Base-by-base conservation (phyloP, 495 filamentous ascomycete genomes). In the Penicillium paradoxum region DNA sequence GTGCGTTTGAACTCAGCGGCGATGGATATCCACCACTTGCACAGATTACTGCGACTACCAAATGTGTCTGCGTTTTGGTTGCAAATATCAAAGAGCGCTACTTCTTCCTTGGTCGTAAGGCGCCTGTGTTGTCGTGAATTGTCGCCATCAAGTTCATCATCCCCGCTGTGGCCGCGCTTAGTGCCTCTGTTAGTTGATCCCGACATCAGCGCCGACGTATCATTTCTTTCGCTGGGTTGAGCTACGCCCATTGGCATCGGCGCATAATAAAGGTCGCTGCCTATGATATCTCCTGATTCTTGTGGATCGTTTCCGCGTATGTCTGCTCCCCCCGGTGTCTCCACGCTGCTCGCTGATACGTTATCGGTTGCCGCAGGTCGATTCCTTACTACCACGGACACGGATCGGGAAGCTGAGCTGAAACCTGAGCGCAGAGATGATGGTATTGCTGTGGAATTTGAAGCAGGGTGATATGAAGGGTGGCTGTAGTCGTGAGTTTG, bases 1-100 rank as follows among this genome's bases (percentile, higher is more conserved):
- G 65, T 62, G 22, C 53, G 58, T 6, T 67, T 71, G 50, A 76
- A 76, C 41, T 75, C 72, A 22, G 56, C 55, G 11, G 73, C 68
- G 15, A 76, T 59, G 5, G 60, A 70, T 53, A 65, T 69, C 73
- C 73, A 76, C 73, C 73, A 76, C 34, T 75, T 72, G 53, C 73
- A 76, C 4, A 76, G 66, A 32, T 73, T 74, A 49, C 71, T 76
- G 56, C 73, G 73, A 34, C 66, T 69, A 3, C 73, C 73, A 44
- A 76, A 76, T 2, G 60, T 67, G 15, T 43, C 51, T 9, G 68
- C 67, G 48, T 74, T 62, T 9, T 60, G 67, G 51, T 73, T 76
- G 49, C 73, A 76, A 32, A 76, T 69, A 41, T 73, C 66, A 29
- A 76, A 75, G 4, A 76, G 62, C 0, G 63, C 68, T 11, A 76